phyloP scores from a whole-genome alignment of 768 basidiomycete genomes.

The Obba rivulosa region DNA sequence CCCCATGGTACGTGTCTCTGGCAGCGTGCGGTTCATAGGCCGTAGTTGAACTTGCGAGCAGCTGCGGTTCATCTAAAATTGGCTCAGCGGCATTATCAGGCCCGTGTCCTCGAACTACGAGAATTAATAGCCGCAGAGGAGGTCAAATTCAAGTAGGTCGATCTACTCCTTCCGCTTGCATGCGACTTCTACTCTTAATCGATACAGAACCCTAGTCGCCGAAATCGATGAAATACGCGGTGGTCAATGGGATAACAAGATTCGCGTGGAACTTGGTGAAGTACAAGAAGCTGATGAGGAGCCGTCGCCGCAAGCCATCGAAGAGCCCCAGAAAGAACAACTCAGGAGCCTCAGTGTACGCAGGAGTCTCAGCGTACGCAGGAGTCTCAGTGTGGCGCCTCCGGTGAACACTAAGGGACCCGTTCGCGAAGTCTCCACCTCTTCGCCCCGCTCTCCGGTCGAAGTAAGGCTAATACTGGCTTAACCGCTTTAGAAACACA shows the following conservation, averaged over 20 bases:
- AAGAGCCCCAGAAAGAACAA: not conserved
- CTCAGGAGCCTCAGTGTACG: no score
- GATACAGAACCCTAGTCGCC: constrained; percentile 49
- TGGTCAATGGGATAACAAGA: constrained; percentile 57
- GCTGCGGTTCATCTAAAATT: constrained; percentile 63
- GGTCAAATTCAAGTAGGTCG: constrained; percentile 64
- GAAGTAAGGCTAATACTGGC: no score
- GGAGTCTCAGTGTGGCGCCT: no score
- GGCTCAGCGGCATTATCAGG: constrained; percentile 69
- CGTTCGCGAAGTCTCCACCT: no score
- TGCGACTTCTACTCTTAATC: not conserved
- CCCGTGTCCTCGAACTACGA: constrained; percentile 66
- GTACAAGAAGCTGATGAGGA: not conserved
- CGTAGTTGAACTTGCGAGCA: constrained; percentile 21
- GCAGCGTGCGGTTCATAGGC: not conserved
- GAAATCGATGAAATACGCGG: constrained; percentile 77
- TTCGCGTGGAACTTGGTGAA: constrained; percentile 25
- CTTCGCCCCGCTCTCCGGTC: not conserved
- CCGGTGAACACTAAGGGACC: no score
- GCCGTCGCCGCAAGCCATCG: not conserved
- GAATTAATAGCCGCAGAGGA: constrained; percentile 72
- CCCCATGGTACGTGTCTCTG: constrained; percentile 44
- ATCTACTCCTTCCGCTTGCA: not conserved
- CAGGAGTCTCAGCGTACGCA: no score
- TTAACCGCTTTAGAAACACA: no score